Percentiles rank a stretch among this genome's conserved stretches.
Conservation (phyloP, 2,329 filamentous ascomycete genomes). For the Zymoseptoria ardabiliae region DNA sequence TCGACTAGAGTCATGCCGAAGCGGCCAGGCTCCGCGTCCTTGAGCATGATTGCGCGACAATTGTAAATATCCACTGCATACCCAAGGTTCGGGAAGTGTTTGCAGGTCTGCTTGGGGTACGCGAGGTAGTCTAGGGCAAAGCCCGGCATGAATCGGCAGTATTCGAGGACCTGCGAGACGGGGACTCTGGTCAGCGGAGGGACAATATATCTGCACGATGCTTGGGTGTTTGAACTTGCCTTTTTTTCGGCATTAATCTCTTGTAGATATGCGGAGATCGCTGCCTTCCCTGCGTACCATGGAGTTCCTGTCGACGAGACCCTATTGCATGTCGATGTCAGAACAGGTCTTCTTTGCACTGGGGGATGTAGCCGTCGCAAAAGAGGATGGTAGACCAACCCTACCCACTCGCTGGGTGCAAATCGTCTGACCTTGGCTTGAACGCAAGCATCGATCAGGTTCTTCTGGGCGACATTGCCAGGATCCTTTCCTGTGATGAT, state of each 20-base stretch:
- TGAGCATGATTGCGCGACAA: slow-evolving; percentile 37
- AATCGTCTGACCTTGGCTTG: slow-evolving; percentile 8
- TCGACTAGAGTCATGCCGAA: slow-evolving; percentile 40
- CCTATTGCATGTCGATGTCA: slow-evolving; percentile 1
- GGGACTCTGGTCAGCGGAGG: background rate
- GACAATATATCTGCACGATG: too few species aligned
- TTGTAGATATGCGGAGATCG: slow-evolving; percentile 44
- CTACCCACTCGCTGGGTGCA: slow-evolving; percentile 11
- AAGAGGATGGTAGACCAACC: slow-evolving; percentile 1
- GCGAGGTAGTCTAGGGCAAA: slow-evolving; percentile 43
- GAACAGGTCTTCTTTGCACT: too few species aligned
- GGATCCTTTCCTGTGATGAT: slow-evolving; percentile 8
- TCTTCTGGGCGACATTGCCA: slow-evolving; percentile 6
- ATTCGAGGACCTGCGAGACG: slow-evolving; percentile 44
- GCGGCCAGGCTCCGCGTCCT: slow-evolving; percentile 36
- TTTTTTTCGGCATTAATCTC: slow-evolving; percentile 44
- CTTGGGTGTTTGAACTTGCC: slow-evolving; percentile 20
- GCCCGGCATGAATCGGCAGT: slow-evolving; percentile 50
- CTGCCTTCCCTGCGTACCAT: slow-evolving; percentile 47
- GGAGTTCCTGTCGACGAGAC: slow-evolving; percentile 5
- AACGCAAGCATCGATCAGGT: slow-evolving; percentile 9
- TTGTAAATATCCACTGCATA: slow-evolving; percentile 35
- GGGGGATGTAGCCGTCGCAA: background rate
- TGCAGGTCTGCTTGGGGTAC: slow-evolving; percentile 42
- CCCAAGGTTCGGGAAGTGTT: slow-evolving; percentile 37